phyloP scores from a whole-genome alignment of 305 asterid species.

The Fraxinus xanthoxyloides region DNA sequence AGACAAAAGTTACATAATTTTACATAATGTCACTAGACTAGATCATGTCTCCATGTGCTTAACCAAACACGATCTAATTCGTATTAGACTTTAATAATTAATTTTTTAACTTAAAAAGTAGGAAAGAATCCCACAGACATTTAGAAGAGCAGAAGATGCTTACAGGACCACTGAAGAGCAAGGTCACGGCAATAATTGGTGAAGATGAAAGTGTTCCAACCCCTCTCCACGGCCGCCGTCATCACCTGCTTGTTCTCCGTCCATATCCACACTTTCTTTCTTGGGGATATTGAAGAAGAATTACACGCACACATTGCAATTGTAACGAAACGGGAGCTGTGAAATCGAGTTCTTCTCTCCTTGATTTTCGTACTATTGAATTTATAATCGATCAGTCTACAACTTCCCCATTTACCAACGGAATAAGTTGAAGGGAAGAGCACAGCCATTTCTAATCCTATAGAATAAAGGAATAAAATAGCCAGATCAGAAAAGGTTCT shows the following conservation, averaged over 20 bases:
- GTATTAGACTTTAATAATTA: not conserved
- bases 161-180: constrained; percentile 78
- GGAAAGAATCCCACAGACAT: not conserved
- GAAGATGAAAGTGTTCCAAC: constrained; percentile 78
- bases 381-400: constrained; percentile 31
- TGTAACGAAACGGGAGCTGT: constrained; percentile 6
- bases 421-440: constrained; percentile 31
- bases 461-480: not conserved
- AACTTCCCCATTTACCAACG: constrained; percentile 41
- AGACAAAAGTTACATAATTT: not conserved
- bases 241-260: constrained; percentile 78
- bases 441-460: constrained; percentile 28
- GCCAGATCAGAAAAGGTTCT: not conserved
- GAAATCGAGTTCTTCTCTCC: constrained; percentile 19
- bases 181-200: constrained; percentile 46
- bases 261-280: constrained; percentile 83
- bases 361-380: not conserved
- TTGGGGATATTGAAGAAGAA: constrained; percentile 21
- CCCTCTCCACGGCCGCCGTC: constrained; percentile 86
- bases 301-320: constrained; percentile 31
- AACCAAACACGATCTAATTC: not conserved
- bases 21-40: not conserved
- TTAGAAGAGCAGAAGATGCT: constrained; percentile 19
- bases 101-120: not conserved
- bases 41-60: not conserved